Base-by-base conservation (phyloP, 441 rosid species). In the Croton laevigatus region DNA sequence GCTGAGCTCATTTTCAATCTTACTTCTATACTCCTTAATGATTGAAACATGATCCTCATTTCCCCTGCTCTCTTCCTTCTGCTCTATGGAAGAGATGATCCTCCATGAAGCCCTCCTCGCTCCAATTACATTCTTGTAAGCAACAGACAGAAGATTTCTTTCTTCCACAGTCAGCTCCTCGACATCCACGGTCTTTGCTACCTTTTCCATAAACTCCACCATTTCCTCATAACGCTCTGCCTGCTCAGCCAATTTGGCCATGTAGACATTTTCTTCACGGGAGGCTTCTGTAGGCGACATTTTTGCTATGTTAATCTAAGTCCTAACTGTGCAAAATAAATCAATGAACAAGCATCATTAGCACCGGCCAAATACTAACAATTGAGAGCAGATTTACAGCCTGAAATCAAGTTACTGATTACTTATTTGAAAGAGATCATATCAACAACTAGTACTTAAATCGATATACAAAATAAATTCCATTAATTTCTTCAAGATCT, bases 81-180 rank as follows among this genome's bases (percentile, higher is more conserved):
- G 98, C 83, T 94, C 98, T 69, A 93, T 93, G 77, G 98, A 93
- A 49, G 98, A 94, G 67, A 94, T 90, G 61, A 94, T 94, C 82
- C 97, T 90, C 98, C 98, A 94, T 1, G 98, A 94, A 78, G 98
- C 97, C 75, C 98, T 89, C 83, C 98, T 84, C 38, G 97, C 96
- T 32, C 98, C 98, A 69, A 91, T 90, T 48, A 94, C 97, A 78
- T 90, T 94, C 85, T 94, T 94, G 87, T 91, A 94, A 27, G 98
- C 98, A 48, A 93, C 97, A 34, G 98, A 93, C 42, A 93, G 93
- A 59, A 93, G 90, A 78, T 94, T 94, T 73, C 97, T 86, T 81
- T 94, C 98, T 84, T 94, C 98, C 23, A 94, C 92, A 0, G 98
- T 86, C 42, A 94, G 82, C 84, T 91, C 98, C 87, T 88, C 98